These are phyloP conservation scores for Harringtonia lauricola DNA, from an alignment of 2,329 filamentous ascomycete genomes.

Conservation along the genomic window DNA sequence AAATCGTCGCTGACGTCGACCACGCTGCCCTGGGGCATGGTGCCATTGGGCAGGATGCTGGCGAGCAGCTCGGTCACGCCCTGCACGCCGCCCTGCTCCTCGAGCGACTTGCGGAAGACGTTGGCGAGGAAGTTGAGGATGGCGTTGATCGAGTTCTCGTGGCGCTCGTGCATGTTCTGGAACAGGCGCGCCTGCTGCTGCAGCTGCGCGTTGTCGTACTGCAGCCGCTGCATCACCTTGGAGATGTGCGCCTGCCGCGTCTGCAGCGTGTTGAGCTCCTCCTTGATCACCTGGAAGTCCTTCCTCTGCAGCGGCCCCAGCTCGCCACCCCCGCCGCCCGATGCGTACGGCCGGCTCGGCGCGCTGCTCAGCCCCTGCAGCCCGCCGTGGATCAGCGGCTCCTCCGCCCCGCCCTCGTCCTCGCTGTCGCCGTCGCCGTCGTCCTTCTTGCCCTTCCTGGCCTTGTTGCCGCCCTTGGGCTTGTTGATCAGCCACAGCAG, in stretches of 20 bases:
- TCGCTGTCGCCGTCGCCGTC: constrained; percentile 62
- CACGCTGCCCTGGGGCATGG: constrained; percentile 39
- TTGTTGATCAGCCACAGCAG: constrained; percentile 95
- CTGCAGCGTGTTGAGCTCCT: constrained; percentile 71
- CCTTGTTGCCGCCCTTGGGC: constrained; percentile 60
- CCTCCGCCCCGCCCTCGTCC: constrained; percentile 51
- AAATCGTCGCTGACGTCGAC: constrained; percentile 53
- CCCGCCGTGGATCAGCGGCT: constrained; percentile 18
- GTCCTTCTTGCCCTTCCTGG: constrained; percentile 50
- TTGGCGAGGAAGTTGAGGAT: constrained; percentile 95
- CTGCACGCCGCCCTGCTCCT: constrained; percentile 65
- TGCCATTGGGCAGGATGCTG: constrained; percentile 53
- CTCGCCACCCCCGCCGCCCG: constrained; percentile 18
- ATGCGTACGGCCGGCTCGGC: constrained; percentile 21
- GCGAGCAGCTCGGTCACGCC: constrained; percentile 79
- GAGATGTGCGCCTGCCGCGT: constrained; percentile 82
- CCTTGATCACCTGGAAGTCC: constrained; percentile 66
- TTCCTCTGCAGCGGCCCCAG: constrained; percentile 48
- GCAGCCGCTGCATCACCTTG: constrained; percentile 66
- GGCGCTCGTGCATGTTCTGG: constrained; percentile 85
- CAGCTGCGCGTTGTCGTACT: constrained; percentile 76
- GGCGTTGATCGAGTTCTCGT: constrained; percentile 98
- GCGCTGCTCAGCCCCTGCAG: constrained; percentile 7
- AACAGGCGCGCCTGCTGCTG: constrained; percentile 83
- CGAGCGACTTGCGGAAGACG: constrained; percentile 87